Percentiles rank a stretch among this genome's conserved stretches.
These are phyloP conservation scores for Camellia oleifera DNA, from an alignment of 179 eudicot genomes.

Conservation along the genomic window DNA sequence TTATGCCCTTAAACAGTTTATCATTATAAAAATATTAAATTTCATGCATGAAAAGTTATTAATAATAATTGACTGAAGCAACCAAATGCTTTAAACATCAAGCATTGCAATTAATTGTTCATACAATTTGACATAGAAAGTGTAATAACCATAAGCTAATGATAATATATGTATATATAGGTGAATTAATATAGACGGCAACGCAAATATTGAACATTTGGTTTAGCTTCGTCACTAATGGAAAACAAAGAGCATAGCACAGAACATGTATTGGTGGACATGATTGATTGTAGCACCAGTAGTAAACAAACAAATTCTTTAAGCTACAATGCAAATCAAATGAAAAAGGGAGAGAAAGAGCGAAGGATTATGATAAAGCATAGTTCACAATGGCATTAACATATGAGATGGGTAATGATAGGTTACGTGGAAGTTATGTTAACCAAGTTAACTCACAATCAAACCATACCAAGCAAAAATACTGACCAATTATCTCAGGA, in stretches of 20 bases:
- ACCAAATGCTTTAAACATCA: neutral
- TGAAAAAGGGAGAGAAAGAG: neutral
- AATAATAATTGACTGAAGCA: neutral
- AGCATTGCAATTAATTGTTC: neutral
- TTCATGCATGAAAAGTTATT: neutral
- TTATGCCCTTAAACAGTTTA: neutral
- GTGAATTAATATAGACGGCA: neutral
- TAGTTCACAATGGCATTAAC: neutral
- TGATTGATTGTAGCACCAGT: neutral
- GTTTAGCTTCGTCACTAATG: neutral
- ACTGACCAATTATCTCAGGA: neutral
- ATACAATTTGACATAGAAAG: neutral
- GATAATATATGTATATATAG: neutral
- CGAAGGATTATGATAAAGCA: neutral
- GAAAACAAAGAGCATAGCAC: neutral
- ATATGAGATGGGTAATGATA: neutral
- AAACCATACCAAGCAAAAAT: neutral
- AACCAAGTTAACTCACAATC: neutral
- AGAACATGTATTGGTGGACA: neutral
- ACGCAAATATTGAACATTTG: neutral
- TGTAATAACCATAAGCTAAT: neutral
- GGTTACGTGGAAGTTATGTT: neutral
- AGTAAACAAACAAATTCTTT: constrained; percentile 7
- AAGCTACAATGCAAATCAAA: neutral
- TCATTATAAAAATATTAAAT: neutral